Conservation (phyloP, 2,329 filamentous ascomycete genomes). For the Cladosporium sp. region DNA sequence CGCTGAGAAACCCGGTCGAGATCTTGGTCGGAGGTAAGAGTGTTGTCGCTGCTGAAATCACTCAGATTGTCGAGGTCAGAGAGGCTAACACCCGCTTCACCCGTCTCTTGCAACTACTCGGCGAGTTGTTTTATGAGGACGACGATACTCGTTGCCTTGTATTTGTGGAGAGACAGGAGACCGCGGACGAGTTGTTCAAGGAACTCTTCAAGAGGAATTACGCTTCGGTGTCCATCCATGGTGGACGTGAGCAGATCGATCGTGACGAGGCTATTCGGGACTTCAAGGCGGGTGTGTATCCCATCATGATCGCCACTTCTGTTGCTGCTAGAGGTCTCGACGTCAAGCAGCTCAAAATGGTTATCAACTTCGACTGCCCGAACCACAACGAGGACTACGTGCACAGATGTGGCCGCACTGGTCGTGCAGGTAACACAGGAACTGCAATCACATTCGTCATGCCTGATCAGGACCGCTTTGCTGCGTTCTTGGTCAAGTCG, state of each 20-base stretch:
- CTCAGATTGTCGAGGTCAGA: constrained; percentile 85
- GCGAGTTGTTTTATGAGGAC: constrained; percentile 80
- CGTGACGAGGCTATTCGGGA: constrained; percentile 89
- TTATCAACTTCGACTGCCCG: constrained; percentile 92
- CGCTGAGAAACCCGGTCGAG: constrained; percentile 79
- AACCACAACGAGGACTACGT: constrained; percentile 97
- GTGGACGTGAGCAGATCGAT: constrained; percentile 90
- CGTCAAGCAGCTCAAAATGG: constrained; percentile 92
- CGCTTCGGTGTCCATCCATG: constrained; percentile 89
- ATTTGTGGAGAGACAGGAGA: constrained; percentile 41
- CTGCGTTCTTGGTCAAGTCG: constrained; percentile 84
- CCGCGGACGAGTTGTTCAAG: constrained; percentile 53
- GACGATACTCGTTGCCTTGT: constrained; percentile 88
- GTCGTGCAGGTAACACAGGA: constrained; percentile 89
- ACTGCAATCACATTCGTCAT: constrained; percentile 94
- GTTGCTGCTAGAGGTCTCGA: constrained; percentile 93
- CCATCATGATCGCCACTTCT: constrained; percentile 90
- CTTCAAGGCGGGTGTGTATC: constrained; percentile 88
- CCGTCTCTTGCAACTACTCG: constrained; percentile 80
- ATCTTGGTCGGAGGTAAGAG: constrained; percentile 88
- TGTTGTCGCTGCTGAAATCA: constrained; percentile 70
- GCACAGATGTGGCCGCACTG: constrained; percentile 88
- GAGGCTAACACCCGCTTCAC: constrained; percentile 81
- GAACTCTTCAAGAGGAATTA: constrained; percentile 83
- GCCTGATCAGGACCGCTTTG: constrained; percentile 86